A percentile compares a stretch with the other conserved stretches of the same genome.
phyloP scores from a whole-genome alignment of 2,329 filamentous ascomycete species.

The Chrysoporthe puriensis region DNA sequence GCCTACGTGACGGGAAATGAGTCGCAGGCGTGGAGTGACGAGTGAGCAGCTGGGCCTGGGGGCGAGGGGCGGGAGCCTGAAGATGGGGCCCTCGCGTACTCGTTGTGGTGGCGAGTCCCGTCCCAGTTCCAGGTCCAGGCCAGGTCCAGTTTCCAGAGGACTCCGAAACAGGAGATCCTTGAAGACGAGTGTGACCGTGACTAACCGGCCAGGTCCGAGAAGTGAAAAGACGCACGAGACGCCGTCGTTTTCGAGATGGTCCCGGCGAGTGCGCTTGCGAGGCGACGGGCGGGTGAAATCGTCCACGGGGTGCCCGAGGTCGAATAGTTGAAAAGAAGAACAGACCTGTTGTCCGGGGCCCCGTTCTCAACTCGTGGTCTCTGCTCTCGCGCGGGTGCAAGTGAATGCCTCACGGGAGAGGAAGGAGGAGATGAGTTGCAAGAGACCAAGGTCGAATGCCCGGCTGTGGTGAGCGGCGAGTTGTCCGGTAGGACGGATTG shows the following conservation, averaged over 20 bases:
- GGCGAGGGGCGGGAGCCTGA: slow-evolving; percentile 36
- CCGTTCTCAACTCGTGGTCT: slow-evolving; percentile 31
- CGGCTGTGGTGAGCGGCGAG: slow-evolving; percentile 29
- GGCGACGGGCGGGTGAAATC: slow-evolving; percentile 14
- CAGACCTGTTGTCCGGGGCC: slow-evolving; percentile 21
- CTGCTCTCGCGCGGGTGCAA: slow-evolving; percentile 40
- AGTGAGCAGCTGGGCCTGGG: slow-evolving; percentile 12
- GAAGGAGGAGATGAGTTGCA: slow-evolving; percentile 27
- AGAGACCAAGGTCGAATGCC: slow-evolving; percentile 21
- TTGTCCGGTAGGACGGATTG: slow-evolving; percentile 26
- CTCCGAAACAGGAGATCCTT: slow-evolving; percentile 28
- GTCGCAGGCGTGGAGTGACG: slow-evolving; percentile 15
- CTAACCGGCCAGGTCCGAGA: slow-evolving; percentile 24
- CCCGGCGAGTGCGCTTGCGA: neutral
- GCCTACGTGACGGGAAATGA: slow-evolving; percentile 15
- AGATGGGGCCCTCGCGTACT: slow-evolving; percentile 27
- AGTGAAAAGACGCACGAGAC: neutral
- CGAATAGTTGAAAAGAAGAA: slow-evolving; percentile 16
- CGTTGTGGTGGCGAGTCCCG: slow-evolving; percentile 14
- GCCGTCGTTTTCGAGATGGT: slow-evolving; percentile 13
- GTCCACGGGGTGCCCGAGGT: slow-evolving; percentile 8
- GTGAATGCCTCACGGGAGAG: slow-evolving; percentile 41
- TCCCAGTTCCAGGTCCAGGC: neutral
- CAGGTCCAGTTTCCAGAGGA: slow-evolving; percentile 13
- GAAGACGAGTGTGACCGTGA: slow-evolving; percentile 17